Percentiles rank a stretch among this genome's conserved stretches.
Evolutionary conservation across 345 rosid species (phyloP).

Genomic region (Ailanthus altissimus): DNA sequence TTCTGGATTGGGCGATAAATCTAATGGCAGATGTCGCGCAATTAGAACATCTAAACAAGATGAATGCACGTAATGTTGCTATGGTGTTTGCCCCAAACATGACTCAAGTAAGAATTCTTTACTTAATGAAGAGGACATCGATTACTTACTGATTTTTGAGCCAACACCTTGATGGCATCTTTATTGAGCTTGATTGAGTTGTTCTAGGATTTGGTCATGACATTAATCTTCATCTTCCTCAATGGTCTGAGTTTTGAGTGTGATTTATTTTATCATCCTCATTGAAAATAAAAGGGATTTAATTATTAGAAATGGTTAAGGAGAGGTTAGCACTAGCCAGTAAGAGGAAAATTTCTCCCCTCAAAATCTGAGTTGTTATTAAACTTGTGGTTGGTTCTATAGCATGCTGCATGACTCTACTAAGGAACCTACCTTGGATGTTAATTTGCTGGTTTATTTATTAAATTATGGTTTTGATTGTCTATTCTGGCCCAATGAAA

Average conservation of each 20-base stretch:
- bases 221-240: not conserved
- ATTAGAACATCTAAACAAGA: slow-evolving; percentile 81
- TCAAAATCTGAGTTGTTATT: not conserved
- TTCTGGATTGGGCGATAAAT: slow-evolving; percentile 89
- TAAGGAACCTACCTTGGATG: not conserved
- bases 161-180: not conserved
- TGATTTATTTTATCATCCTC: not conserved
- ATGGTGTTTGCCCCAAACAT: slow-evolving; percentile 99
- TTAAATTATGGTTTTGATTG: not conserved
- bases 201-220: not conserved
- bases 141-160: not conserved
- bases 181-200: slow-evolving; percentile 2
- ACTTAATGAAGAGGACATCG: not conserved
- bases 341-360: slow-evolving; percentile 7
- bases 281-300: not conserved
- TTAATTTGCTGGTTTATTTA: not conserved
- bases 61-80: slow-evolving; percentile 96
- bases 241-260: not conserved
- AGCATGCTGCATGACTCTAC: not conserved
- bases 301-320: not conserved
- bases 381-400: not conserved
- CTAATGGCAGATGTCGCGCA: slow-evolving; percentile 97
- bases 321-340: not conserved
- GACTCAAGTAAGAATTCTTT: slow-evolving; percentile 61
- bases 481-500: not conserved